Conservation (phyloP, 2,329 filamentous ascomycete species). For the Peltaster fructicola region DNA sequence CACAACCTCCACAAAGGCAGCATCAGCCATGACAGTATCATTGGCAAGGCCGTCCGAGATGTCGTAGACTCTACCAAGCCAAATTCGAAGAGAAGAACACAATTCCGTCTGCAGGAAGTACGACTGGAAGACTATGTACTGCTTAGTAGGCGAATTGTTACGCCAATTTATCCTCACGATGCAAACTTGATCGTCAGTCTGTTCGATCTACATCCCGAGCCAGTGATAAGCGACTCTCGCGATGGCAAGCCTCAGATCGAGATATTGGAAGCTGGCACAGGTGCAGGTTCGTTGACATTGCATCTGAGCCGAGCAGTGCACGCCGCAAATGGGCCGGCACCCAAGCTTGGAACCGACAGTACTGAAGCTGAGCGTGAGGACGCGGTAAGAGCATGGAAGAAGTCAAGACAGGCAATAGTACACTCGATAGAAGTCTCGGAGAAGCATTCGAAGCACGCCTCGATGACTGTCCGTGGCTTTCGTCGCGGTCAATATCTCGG, state of each 20-base stretch:
- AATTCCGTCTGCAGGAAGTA: slow-evolving; percentile 43
- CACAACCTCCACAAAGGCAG: slow-evolving; percentile 30
- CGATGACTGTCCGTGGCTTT: slow-evolving; percentile 47
- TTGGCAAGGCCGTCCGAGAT: slow-evolving; percentile 44
- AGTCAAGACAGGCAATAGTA: slow-evolving; percentile 45
- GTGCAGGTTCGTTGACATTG: slow-evolving; percentile 64
- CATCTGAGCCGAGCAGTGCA: slow-evolving; percentile 61
- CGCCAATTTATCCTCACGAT: slow-evolving; percentile 61
- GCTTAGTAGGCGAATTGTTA: slow-evolving; percentile 51
- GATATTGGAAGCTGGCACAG: slow-evolving; percentile 70
- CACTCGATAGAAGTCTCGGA: slow-evolving; percentile 53
- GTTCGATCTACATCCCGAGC: slow-evolving; percentile 51
- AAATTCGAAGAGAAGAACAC: slow-evolving; percentile 20
- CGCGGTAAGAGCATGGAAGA: slow-evolving; percentile 18
- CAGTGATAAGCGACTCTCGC: slow-evolving; percentile 15
- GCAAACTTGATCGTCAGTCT: slow-evolving; percentile 58
- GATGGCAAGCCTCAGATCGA: slow-evolving; percentile 36
- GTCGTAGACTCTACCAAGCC: slow-evolving; percentile 32
- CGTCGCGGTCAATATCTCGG: slow-evolving; percentile 50
- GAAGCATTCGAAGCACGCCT: slow-evolving; percentile 46
- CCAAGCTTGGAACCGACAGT: slow-evolving; percentile 13
- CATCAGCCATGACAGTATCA: slow-evolving; percentile 38
- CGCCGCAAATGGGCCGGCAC: slow-evolving; percentile 43
- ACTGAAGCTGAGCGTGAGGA: slow-evolving; percentile 9
- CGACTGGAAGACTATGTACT: slow-evolving; percentile 58